Base-by-base conservation (phyloP, 2,329 filamentous ascomycete species). In the Scedosporium apiospermum region DNA sequence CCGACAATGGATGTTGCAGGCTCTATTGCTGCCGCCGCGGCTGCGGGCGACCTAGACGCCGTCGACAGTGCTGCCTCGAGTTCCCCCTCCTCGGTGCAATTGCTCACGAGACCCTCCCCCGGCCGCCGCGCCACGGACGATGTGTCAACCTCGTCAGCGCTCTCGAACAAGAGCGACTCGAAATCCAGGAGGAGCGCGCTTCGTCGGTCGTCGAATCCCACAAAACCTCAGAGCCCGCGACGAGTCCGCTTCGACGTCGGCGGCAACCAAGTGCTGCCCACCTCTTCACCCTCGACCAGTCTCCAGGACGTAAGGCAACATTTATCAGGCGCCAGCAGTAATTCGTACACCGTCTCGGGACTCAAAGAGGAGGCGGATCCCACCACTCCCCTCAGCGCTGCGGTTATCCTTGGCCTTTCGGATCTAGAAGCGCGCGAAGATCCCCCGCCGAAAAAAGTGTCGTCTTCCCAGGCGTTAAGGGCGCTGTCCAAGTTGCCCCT, bases 181-280 rank as follows among this genome's bases (percentile, higher is more conserved):
- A 78, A 77, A 66, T 71, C 72, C 44, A 78, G 79, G 57, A 77
- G 83, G 66, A 86, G 85, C 67, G 85, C 83, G 57, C 71, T 87
- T 63, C 80, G 85, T 63, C 78, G 83, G 58, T 80, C 81, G 1
- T 83, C 81, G 6, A 83, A 78, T 67, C 77, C 75, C 38, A 78
- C 80, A 27, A 80, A 76, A 59, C 77, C 79, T 61, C 76, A 77
- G 53, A 85, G 83, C 67, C 83, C 82, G n/a, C 79, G 84, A 34
- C 78, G 83, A 64, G 85, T 88, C 63, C 83, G 85, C 58, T 88
- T 88, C 65, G 80, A 85, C 44, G 80, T 87, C 57, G 79, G 80
- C 69, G 84, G 84, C 61, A 75, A 79, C 65, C 83, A 87, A 68
- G 82, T 88, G 42, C 73, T 86, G 63, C 83, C 85, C 21, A 86